Percentiles rank a stretch among this genome's conserved stretches.
These are phyloP conservation scores for Dendrobium catenatum DNA, from an alignment of 106 monocot genomes.

Conservation along the genomic window DNA sequence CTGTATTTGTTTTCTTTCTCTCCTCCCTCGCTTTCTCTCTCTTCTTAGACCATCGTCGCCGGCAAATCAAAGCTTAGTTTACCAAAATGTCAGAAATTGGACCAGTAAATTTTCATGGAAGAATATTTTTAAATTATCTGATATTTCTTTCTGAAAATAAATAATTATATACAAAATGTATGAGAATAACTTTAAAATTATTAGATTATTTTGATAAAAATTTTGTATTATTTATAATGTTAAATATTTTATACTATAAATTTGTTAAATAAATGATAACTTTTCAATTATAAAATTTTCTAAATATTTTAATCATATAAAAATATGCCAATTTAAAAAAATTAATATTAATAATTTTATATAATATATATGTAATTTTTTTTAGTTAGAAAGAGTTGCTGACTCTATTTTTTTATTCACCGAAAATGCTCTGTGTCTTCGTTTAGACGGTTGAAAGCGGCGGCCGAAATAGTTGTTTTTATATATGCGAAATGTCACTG, in stretches of 20 bases:
- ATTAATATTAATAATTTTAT: no score
- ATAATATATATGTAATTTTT: background rate
- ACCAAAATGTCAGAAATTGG: no score
- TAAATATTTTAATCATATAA: no score
- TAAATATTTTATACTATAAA: no score
- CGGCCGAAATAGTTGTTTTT: background rate
- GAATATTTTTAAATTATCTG: background rate
- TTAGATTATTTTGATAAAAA: no score
- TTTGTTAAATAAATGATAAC: no score
- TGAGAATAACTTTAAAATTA: no score
- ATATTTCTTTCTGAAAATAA: background rate
- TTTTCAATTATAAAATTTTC: no score
- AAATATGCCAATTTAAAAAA: no score
- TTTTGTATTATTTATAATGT: no score
- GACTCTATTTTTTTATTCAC: background rate
- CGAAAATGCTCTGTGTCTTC: background rate
- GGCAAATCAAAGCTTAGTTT: background rate
- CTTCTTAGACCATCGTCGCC: background rate
- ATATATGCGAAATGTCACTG: background rate
- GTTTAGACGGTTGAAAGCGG: background rate
- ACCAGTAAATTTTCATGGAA: no score
- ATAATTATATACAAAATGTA: no score
- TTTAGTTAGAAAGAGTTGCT: background rate
- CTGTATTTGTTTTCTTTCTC: background rate
- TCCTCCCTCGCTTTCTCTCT: background rate